Evolutionary conservation across 768 basidiomycete genomes (phyloP).

Genomic region (Lentinula edodes): DNA sequence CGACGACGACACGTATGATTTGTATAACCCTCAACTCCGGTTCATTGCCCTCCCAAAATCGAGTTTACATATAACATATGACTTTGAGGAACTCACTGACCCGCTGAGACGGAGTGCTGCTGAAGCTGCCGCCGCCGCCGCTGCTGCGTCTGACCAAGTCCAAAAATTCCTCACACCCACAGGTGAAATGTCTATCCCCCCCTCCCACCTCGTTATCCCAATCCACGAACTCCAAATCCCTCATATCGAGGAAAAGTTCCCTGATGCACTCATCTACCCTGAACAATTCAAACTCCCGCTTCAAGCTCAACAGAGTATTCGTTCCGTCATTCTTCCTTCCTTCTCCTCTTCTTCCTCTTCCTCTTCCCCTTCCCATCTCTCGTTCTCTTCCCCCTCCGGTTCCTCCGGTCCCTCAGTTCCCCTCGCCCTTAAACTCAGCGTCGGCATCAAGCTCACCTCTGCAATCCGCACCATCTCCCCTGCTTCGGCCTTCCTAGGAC

Average conservation of each 20-base stretch:
- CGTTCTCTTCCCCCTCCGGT: slow-evolving; percentile 39
- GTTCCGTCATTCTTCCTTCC: slow-evolving; percentile 22
- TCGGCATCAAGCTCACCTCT: slow-evolving; percentile 53
- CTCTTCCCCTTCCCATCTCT: slow-evolving; percentile 32
- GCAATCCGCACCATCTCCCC: slow-evolving; percentile 58
- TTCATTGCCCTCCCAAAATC: slow-evolving; percentile 39
- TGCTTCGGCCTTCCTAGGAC: slow-evolving; percentile 49
- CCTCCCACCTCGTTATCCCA: slow-evolving; percentile 37
- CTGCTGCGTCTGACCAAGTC: too few relatives aligned
- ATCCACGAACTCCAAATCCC: slow-evolving; percentile 50
- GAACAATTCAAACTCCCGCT: slow-evolving; percentile 35
- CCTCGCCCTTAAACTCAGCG: slow-evolving; percentile 48
- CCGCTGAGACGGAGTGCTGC: slow-evolving; percentile 38
- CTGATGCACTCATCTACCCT: slow-evolving; percentile 33
- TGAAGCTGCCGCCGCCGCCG: slow-evolving; percentile 18
- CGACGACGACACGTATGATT: slow-evolving; percentile 38
- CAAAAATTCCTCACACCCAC: too few relatives aligned
- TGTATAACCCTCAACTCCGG: slow-evolving; percentile 42
- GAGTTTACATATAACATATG: slow-evolving; percentile 41
- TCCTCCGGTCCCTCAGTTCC: slow-evolving; percentile 32
- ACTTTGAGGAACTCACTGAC: slow-evolving; percentile 37
- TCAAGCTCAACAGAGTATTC: slow-evolving; percentile 49
- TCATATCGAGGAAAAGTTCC: slow-evolving; percentile 46
- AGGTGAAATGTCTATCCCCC: slow-evolving; percentile 27
- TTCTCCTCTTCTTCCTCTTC: slow-evolving; percentile 46